Conservation (phyloP, 1,284 basidiomycete genomes). For the Apiotrichum sp. region DNA sequence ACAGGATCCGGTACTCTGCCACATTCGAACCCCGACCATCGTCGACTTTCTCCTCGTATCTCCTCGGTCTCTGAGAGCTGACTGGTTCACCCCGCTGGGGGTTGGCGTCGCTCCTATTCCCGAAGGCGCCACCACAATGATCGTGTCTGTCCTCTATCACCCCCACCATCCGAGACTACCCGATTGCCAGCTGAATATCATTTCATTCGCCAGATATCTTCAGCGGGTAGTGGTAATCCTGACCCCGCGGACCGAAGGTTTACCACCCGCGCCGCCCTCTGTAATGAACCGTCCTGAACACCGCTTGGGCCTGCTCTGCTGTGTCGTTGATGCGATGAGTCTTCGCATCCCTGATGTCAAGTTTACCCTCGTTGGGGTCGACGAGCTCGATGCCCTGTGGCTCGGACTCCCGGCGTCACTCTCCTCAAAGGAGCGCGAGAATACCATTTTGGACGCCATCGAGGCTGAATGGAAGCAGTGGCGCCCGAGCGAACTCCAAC, state of each 20-base stretch:
- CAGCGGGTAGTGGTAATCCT: background rate
- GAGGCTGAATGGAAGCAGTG: background rate
- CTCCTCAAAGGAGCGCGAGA: background rate
- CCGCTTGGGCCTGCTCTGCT: background rate
- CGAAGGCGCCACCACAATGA: background rate
- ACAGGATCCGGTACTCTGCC: constrained; percentile 1
- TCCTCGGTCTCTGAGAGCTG: background rate
- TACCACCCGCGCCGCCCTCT: background rate
- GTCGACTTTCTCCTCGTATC: background rate
- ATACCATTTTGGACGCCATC: background rate
- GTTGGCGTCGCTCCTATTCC: background rate
- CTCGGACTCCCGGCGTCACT: background rate
- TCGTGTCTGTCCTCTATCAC: background rate
- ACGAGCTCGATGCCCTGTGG: background rate
- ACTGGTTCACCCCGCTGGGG: background rate
- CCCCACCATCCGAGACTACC: background rate
- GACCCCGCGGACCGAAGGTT: background rate
- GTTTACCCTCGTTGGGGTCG: constrained; percentile 1
- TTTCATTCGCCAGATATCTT: background rate
- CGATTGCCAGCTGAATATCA: background rate
- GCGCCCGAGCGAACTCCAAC: background rate
- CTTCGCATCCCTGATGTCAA: background rate
- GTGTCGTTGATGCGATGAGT: background rate
- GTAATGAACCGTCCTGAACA: constrained; percentile 1
- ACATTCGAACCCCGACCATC: background rate